Evolutionary conservation across 352 stramenopile species (phyloP).

Genomic region (Globisporangium echinulatum): DNA sequence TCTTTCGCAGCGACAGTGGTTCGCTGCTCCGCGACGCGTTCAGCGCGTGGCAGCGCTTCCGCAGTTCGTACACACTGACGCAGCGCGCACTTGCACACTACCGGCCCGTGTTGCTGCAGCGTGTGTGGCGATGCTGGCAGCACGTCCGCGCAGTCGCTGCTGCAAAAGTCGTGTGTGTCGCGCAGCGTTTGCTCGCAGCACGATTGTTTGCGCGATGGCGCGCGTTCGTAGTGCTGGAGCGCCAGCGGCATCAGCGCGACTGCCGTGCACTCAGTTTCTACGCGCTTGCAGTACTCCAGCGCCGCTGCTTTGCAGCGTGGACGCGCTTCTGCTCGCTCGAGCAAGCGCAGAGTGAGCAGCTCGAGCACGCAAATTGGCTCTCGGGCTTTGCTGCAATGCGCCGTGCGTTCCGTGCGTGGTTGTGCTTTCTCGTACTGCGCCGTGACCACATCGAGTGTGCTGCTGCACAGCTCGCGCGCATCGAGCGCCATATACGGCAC

Average conservation of each 20-base stretch:
- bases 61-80: constrained; percentile 12
- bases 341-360: neutral
- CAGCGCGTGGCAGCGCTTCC: constrained; percentile 7
- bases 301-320: constrained; percentile 12
- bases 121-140: constrained; percentile 19
- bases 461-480: neutral
- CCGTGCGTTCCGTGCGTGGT: constrained; percentile 2
- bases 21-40: constrained; percentile 12
- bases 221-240: constrained; percentile 12
- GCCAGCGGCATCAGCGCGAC: constrained; percentile 19
- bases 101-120: constrained; percentile 11
- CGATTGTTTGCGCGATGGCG: constrained; percentile 18
- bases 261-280: constrained; percentile 25
- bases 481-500: neutral
- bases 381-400: neutral
- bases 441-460: neutral
- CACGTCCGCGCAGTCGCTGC: constrained; percentile 10
- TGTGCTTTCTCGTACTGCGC: neutral
- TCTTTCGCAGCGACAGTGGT: constrained; percentile 10
- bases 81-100: constrained; percentile 13
- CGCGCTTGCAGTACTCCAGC: constrained; percentile 20
- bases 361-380: neutral
- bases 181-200: neutral
- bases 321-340: constrained; percentile 1
- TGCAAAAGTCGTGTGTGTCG: neutral